Percentiles rank a stretch among this genome's conserved stretches.
Evolutionary conservation across 345 rosid genomes (phyloP).

Genomic region (Arabis alpina): DNA sequence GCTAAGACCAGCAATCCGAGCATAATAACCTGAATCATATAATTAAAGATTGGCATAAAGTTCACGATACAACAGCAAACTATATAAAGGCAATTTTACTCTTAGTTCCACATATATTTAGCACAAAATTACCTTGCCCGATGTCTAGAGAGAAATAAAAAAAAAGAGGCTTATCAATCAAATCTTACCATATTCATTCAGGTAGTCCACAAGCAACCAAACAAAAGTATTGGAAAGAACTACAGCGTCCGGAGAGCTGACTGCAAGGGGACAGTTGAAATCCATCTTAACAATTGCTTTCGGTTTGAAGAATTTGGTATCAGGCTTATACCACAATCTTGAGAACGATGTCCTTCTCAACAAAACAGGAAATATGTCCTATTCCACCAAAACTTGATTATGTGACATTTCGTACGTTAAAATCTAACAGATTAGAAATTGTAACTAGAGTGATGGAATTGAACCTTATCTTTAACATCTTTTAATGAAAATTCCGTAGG

Average conservation of each 20-base stretch:
- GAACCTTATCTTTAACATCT: constrained; percentile 62
- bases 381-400: constrained; percentile 38
- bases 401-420: constrained; percentile 1
- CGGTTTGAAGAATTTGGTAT: constrained; percentile 66
- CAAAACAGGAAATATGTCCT: constrained; percentile 64
- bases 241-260: constrained; percentile 66
- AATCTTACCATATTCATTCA: constrained; percentile 86
- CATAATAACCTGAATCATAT: constrained; percentile 78
- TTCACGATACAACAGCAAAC: background rate
- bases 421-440: background rate
- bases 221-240: constrained; percentile 67
- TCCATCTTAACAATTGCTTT: constrained; percentile 75
- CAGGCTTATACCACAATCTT: constrained; percentile 80
- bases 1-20: constrained; percentile 76
- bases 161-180: background rate
- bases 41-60: constrained; percentile 5
- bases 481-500: constrained; percentile 85
- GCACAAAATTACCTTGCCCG: background rate
- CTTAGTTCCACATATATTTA: no score
- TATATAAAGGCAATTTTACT: no score
- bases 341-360: constrained; percentile 66
- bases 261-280: constrained; percentile 72
- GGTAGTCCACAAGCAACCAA: constrained; percentile 67
- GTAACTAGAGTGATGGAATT: constrained; percentile 27
- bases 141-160: background rate